Evolutionary conservation across 805 yeast genomes (phyloP), one percentile per base, ranked within the genome.

Genomic region (Starmerella cellae): DNA sequence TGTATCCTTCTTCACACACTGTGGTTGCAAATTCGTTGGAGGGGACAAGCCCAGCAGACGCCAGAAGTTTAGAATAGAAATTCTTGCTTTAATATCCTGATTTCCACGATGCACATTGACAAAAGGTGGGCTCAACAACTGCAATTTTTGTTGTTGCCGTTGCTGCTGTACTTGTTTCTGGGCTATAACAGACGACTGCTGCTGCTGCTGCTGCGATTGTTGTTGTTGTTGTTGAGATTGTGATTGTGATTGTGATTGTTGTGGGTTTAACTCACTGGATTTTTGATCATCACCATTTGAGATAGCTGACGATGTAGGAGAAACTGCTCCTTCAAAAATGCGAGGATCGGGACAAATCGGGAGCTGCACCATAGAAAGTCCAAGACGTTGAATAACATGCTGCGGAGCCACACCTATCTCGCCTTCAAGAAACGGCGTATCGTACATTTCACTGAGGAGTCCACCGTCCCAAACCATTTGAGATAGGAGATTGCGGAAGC

Each of bases 51-150:
- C 64, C 49, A 65, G 56, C 3, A 55, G 46, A 34, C 60, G 55
- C 69, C 69, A 65, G 44, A 65, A 65, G 21, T 64, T 42, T 16
- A 65, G 42, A 10, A 63, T 60, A 0, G 67, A 56, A 0, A 65
- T 58, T 16, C 62, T 50, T 0, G 64, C 64, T 38, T 59, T 60
- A 23, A 62, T 45, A 3, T 32, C 39, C 20, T 56, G 53, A 14
- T 55, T 54, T 27, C 51, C 52, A 5, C 63, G 48, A 37, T 42
- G 37, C 11, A 60, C 49, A 2, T 55, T 42, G 32, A 55, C 58
- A 22, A 52, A 52, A 3, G 65, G 65, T 5, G 64, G 61, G 17
- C 53, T 51, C 38, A 54, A 41, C 9, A 53, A 49, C 27, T 53
- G 52, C 18, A 48, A 19, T 20, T 29, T 26, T 17, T 10, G 35